Evolutionary conservation across 768 basidiomycete genomes (phyloP), one percentile per base, ranked within the genome.

Genomic region (Xanthoconium purpureum): DNA sequence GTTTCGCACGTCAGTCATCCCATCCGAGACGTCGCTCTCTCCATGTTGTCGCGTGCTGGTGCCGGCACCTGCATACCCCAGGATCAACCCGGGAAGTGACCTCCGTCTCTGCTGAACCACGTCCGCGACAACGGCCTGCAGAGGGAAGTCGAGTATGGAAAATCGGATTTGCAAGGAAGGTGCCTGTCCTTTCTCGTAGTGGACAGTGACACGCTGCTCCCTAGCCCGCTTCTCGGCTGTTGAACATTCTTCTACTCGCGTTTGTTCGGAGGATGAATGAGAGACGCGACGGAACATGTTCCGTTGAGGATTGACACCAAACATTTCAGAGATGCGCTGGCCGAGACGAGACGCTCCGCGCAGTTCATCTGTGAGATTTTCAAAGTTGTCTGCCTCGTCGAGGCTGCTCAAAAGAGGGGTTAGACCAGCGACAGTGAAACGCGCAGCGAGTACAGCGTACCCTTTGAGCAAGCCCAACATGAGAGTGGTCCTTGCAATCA

Each of bases 401-500:
- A 84, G 64, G 9, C 86, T 86, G 54, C 17, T 54, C 28, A 32
- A 36, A 28, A 54, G 43, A 46, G 6, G 18, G 14, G 45, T 61
- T 28, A 54, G 46, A n/a, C 14, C 0, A 37, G 30, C 14, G 24
- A 35, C 13, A 37, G 14, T 2, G 39, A 51, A 36, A 13, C 13
- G 14, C 0, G 32, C n/a, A 20, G 44, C 9, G 11, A 36, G 18
- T 9, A n/a, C 2, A 28, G 70, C 83, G 54, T 57, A 89, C 89
- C 89, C 89, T 73, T 85, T 85, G 30, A 83, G 71, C 20, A 85
- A 59, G 17, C 89, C 90, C 52, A 86, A 78, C 55, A 82, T 78
- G 18, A 91, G 65, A 60, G 72, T 78, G 0, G 75, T 78, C 45
- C 88, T 77, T 3, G 77, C 76, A 12, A 84, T 38, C 50, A 86